Base-by-base conservation (phyloP, 1,139 yeast species). In the Arxiozyma heterogenica region DNA sequence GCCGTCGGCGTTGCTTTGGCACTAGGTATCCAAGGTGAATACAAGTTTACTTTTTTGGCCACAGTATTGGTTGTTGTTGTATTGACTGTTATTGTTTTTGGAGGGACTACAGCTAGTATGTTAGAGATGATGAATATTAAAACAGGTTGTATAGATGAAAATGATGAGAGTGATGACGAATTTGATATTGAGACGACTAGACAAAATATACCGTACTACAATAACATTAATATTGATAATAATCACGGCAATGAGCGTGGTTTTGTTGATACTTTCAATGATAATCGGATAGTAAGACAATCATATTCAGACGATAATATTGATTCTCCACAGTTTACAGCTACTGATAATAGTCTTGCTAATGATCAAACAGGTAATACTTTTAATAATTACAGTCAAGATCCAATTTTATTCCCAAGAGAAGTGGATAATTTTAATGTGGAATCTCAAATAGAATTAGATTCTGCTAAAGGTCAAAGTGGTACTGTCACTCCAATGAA, bases 1-100 rank as follows among this genome's bases (percentile, higher is more conserved):
- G 99, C 99, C 0, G 99, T 94, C 41, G 99, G 99, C 60, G 99
- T 94, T 2, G 99, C 98, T 0, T 78, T 94, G 64, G 98, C 98
- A 0, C 91, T 95, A 82, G 98, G 98, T 2, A 75, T 94, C 51
- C 95, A 88, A 70, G 98, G 98, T 57, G 97, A 91, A 66, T 84
- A 89, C 53, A 94, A 93, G 59, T 84, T 86, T 71, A 84, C 96
- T 0, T 73, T 94, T 53, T 74, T 93, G 55, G 98, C 98, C 1
- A 94, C 98, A 0, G 97, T 94, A 1, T 74, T 94, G 53, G 98
- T 94, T 17, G 98, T 93, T 30, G 99, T 94, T 20, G 98, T 94
- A 39, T 75, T 94, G 48, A 93, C 99, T 0, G 98, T 94, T 39
- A 91, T 94, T 57, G 79, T 94, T 43, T 94, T 94, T 71, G 99